Evolutionary conservation across 805 yeast genomes (phyloP), one percentile per base, ranked within the genome.

Genomic region (Wickerhamomyces strasburgensis): DNA sequence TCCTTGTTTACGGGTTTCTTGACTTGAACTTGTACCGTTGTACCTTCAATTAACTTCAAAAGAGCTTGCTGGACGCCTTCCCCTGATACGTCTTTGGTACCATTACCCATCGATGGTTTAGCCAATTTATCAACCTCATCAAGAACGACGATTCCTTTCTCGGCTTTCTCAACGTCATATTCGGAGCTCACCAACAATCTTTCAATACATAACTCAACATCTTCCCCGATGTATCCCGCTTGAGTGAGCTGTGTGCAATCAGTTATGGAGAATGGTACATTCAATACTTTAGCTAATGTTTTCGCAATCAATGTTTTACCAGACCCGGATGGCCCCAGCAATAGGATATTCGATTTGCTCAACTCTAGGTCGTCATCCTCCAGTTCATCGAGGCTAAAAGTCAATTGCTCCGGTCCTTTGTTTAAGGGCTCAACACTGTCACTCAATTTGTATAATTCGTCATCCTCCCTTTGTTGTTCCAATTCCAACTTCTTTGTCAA

Each of bases 151-250:
- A 75, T 74, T 5, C 84, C 84, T 38, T 67, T 64, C 46, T 76
- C 78, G 19, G 77, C 70, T 27, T 63, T 63, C 8, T 66, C 70
- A 17, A 73, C 71, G 46, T 75, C 75, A 44, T 66, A 72, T 29
- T 69, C 70, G 4, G 80, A 68, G 43, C 61, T 67, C 3, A 68
- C 68, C 33, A 75, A 53, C 15, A 76, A 56, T 38, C 78, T 64
- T 49, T 73, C 75, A 17, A 76, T 65, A 45, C 81, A 75, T 21
- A 68, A 59, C 42, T 77, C 81, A 14, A 74, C 78, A 54, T 77
- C 82, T 41, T 76, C 82, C 17, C 83, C 83, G 30, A 77, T 74
- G 47, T 77, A 76, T 6, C 83, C 83, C 0, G 82, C 80, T 48
- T 76, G 82, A 0, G 83, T 76, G 40, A 76, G 49, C 30, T 78